Percentiles rank a stretch among this genome's conserved stretches.
Evolutionary conservation across 192 early-diverging fungal species (phyloP).

Genomic region (Coemansia sp.): DNA sequence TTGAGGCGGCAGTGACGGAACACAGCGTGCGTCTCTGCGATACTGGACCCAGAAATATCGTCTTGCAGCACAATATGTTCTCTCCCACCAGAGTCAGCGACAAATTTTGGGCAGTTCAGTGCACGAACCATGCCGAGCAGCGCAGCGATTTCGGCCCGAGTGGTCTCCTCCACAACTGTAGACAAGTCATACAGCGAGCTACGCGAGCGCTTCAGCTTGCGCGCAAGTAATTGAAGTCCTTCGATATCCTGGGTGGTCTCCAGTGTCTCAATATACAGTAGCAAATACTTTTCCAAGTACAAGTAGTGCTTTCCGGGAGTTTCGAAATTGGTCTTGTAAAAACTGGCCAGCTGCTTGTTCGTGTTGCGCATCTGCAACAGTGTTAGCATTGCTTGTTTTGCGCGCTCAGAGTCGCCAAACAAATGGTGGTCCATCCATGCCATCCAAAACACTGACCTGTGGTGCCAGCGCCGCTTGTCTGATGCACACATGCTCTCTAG

Average conservation of each 20-base stretch:
- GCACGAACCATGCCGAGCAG: conserved; percentile 26
- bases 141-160: conserved; percentile 16
- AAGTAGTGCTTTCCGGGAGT: conserved; percentile 49
- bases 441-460: conserved; percentile 33
- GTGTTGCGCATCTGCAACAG: conserved; percentile 44
- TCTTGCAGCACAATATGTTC: conserved; percentile 38
- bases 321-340: conserved; percentile 54
- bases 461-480: conserved; percentile 48
- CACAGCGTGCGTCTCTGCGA: conserved; percentile 15
- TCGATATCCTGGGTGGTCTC: conserved; percentile 37
- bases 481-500: conserved; percentile 27
- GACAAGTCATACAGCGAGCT: conserved; percentile 24
- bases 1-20: conserved; percentile 45
- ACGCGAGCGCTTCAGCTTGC: conserved; percentile 43
- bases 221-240: conserved; percentile 27
- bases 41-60: neutral
- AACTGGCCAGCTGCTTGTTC: conserved; percentile 44
- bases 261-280: conserved; percentile 34
- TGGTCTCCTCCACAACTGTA: conserved; percentile 4
- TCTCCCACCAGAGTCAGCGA: conserved; percentile 19
- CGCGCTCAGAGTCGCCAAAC: conserved; percentile 22
- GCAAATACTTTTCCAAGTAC: conserved; percentile 52
- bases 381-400: conserved; percentile 37
- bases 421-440: conserved; percentile 46
- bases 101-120: conserved; percentile 43